These are phyloP conservation scores for Globisporangium echinulatum DNA, from an alignment of 352 stramenopile genomes.

Conservation along the genomic window DNA sequence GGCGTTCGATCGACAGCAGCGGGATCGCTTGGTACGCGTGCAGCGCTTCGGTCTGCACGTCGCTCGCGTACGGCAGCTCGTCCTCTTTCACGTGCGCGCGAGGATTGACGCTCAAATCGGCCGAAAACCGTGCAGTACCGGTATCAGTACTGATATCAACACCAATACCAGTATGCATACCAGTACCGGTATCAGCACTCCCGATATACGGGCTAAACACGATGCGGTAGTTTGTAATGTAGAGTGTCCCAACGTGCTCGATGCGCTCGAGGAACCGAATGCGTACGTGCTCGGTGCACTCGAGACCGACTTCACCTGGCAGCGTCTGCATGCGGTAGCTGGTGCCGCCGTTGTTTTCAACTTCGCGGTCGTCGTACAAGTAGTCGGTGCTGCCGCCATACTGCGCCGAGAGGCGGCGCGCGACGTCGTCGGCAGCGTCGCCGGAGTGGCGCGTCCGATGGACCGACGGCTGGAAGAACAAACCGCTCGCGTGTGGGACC, in stretches of 20 bases:
- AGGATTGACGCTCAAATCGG: conserved; percentile 18
- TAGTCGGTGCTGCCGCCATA: conserved; percentile 16
- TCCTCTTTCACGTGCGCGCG: conserved; percentile 30
- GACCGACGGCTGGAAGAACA: conserved; percentile 21
- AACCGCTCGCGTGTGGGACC: conserved; percentile 11
- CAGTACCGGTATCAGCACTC: not conserved
- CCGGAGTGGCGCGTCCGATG: conserved; percentile 5
- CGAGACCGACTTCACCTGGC: conserved; percentile 56
- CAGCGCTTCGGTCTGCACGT: conserved; percentile 28
- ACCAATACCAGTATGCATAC: not conserved
- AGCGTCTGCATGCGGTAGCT: conserved; percentile 41
- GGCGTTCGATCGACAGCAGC: conserved; percentile 58
- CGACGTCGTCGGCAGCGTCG: conserved; percentile 1
- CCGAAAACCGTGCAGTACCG: conserved; percentile 6
- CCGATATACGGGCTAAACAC: conserved; percentile 53
- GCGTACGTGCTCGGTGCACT: conserved; percentile 54
- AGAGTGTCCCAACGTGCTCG: conserved; percentile 51
- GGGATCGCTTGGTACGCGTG: conserved; percentile 67
- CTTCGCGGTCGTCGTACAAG: conserved; percentile 3
- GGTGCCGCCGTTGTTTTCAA: no score
- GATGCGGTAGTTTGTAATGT: conserved; percentile 77
- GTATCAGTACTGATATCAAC: not conserved
- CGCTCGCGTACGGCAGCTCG: conserved; percentile 36
- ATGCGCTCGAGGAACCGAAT: conserved; percentile 45
- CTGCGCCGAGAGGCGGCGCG: conserved; percentile 13